Conservation (phyloP, 495 filamentous ascomycete genomes). For the Physcia stellaris region DNA sequence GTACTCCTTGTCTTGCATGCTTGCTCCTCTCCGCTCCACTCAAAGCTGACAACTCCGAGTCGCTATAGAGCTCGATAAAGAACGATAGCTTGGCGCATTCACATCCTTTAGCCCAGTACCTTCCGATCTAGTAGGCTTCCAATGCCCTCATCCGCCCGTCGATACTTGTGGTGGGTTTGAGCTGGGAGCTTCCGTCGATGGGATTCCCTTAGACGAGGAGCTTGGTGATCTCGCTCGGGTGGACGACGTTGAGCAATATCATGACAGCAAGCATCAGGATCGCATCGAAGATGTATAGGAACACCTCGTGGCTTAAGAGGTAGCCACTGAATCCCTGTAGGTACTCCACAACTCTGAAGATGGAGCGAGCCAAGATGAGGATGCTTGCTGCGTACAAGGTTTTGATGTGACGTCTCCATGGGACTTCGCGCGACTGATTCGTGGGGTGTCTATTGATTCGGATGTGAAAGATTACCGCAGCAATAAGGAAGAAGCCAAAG, state of each 20-base stretch:
- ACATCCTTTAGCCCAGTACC: too few relatives aligned
- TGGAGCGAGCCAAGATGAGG: constrained; percentile 46
- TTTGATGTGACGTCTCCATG: constrained; percentile 38
- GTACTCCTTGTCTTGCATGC: too few relatives aligned
- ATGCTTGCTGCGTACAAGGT: constrained; percentile 37
- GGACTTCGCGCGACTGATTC: constrained; percentile 4
- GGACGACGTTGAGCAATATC: constrained; percentile 31
- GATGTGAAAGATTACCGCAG: constrained; percentile 22
- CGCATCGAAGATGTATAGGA: constrained; percentile 51
- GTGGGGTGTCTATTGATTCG: constrained; percentile 18
- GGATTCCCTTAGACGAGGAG: too few relatives aligned
- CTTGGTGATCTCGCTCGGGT: constrained; percentile 26
- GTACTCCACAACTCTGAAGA: constrained; percentile 53
- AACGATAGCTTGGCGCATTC: too few relatives aligned
- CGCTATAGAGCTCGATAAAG: too few relatives aligned
- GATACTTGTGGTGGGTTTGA: too few relatives aligned
- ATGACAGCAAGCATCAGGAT: constrained; percentile 42
- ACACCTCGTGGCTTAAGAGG: constrained; percentile 39
- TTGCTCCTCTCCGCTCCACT: too few relatives aligned
- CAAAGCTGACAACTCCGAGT: too few relatives aligned
- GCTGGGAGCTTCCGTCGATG: too few relatives aligned
- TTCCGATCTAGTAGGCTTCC: too few relatives aligned
- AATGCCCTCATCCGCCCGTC: too few relatives aligned
- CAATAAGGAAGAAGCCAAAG: constrained; percentile 33
- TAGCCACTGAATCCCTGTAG: constrained; percentile 38